A percentile compares a stretch with the other conserved stretches of the same genome.
Evolutionary conservation across 495 filamentous ascomycete genomes (phyloP).

Genomic region (Aspergillus homomorphus): DNA sequence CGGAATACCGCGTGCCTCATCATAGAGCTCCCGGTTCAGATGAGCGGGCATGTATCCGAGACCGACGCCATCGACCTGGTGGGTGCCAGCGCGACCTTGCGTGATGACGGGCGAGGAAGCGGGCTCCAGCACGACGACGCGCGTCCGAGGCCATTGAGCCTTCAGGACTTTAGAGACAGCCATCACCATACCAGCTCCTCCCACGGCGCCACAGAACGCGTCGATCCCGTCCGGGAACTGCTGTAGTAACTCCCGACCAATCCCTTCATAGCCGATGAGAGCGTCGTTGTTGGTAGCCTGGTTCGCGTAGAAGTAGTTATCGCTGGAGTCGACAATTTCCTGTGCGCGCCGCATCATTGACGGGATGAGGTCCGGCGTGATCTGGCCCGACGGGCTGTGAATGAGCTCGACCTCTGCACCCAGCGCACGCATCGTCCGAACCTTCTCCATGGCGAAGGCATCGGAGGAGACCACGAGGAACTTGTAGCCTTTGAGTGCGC

Average conservation of each 20-base stretch:
- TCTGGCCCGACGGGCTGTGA: slow-evolving; percentile 3
- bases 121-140: slow-evolving; percentile 14
- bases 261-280: slow-evolving; percentile 8
- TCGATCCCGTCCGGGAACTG: slow-evolving; percentile 16
- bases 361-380: slow-evolving; percentile 12
- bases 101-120: slow-evolving; percentile 11
- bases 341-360: slow-evolving; percentile 8
- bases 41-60: slow-evolving; percentile 15
- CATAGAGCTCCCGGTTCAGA: slow-evolving; percentile 12
- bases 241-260: slow-evolving; percentile 11
- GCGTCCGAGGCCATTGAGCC: background rate
- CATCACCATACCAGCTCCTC: slow-evolving; percentile 17
- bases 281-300: slow-evolving; percentile 15
- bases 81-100: slow-evolving; percentile 7
- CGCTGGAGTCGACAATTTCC: background rate
- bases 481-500: slow-evolving; percentile 12
- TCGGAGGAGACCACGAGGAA: slow-evolving; percentile 15
- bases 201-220: slow-evolving; percentile 17
- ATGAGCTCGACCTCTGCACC: slow-evolving; percentile 16
- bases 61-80: slow-evolving; percentile 16
- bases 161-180: slow-evolving; percentile 14
- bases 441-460: slow-evolving; percentile 17
- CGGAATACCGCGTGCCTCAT: slow-evolving; percentile 11
- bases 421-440: slow-evolving; percentile 13
- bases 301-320: slow-evolving; percentile 5